These are phyloP conservation scores for Oryza meridionalis DNA, from an alignment of 176 grass and related monocot genomes.

Conservation along the genomic window DNA sequence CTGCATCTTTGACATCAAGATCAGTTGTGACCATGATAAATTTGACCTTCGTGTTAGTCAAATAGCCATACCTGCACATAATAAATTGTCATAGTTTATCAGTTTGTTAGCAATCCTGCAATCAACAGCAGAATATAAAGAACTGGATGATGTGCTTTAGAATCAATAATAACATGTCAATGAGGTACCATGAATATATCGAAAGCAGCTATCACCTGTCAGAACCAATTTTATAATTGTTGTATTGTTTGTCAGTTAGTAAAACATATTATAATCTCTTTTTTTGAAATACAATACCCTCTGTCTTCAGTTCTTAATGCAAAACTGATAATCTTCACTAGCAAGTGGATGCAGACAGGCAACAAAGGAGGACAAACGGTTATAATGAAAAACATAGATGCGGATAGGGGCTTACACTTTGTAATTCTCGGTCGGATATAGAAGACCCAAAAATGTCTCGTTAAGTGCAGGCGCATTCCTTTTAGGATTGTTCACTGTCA, in stretches of 20 bases:
- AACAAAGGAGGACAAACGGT: slow-evolving; percentile 9
- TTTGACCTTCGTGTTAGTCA: slow-evolving; percentile 98
- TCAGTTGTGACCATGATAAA: slow-evolving; percentile 96
- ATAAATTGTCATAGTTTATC: slow-evolving; percentile 7
- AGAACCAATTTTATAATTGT: background rate
- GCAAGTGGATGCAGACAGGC: background rate
- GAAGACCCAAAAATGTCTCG: slow-evolving; percentile 92
- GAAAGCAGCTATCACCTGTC: background rate
- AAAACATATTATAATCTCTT: background rate
- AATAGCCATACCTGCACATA: slow-evolving; percentile 83
- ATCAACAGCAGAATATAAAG: background rate
- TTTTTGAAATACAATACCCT: background rate
- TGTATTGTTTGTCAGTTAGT: background rate
- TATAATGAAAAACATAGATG: slow-evolving; percentile 9
- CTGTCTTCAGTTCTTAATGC: background rate
- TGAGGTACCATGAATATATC: background rate
- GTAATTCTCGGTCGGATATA: slow-evolving; percentile 96
- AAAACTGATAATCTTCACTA: background rate
- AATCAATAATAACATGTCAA: slow-evolving; percentile 16
- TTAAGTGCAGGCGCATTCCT: slow-evolving; percentile 80
- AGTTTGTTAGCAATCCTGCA: background rate
- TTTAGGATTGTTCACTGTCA: slow-evolving; percentile 97
- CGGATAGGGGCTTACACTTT: slow-evolving; percentile 81
- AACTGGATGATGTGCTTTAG: background rate
- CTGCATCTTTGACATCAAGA: slow-evolving; percentile 96